phyloP scores from a whole-genome alignment of 345 rosid species.

The Populus alba region DNA sequence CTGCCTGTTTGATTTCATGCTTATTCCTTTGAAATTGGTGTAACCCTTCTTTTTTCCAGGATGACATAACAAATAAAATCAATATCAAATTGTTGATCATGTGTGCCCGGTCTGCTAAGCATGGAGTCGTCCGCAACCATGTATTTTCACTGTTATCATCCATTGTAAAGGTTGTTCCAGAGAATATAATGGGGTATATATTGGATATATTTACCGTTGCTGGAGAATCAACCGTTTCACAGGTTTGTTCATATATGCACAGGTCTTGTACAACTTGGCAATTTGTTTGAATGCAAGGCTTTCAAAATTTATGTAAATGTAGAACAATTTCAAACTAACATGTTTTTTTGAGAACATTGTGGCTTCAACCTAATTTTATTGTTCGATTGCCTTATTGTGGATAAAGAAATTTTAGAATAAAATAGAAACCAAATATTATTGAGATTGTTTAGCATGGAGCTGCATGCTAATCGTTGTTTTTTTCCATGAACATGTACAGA shows the following conservation, averaged over 20 bases:
- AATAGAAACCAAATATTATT: too few species aligned
- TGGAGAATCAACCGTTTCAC: constrained; percentile 75
- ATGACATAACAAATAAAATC: constrained; percentile 40
- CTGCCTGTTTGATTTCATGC: not conserved
- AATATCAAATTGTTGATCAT: constrained; percentile 59
- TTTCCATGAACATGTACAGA: constrained; percentile 33
- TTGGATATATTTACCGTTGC: constrained; percentile 57
- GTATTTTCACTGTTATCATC: constrained; percentile 60
- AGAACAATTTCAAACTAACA: too few species aligned
- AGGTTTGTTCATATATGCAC: constrained; percentile 53
- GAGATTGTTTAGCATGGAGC: not conserved
- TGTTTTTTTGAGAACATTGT: too few species aligned
- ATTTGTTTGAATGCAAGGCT: not conserved
- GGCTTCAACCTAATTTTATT: too few species aligned
- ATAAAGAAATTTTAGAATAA: too few species aligned
- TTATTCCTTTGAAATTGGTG: constrained; percentile 5
- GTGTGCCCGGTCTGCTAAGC: constrained; percentile 55
- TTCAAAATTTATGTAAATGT: not conserved
- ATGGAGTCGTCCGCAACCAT: constrained; percentile 62
- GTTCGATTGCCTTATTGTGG: too few species aligned
- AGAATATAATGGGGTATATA: constrained; percentile 57
- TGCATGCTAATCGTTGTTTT: not conserved
- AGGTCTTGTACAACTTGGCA: constrained; percentile 1
- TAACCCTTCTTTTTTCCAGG: constrained; percentile 43
- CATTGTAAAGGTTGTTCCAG: constrained; percentile 60